Conservation (phyloP, 1,284 basidiomycete genomes). For the Serendipita sp. region DNA sequence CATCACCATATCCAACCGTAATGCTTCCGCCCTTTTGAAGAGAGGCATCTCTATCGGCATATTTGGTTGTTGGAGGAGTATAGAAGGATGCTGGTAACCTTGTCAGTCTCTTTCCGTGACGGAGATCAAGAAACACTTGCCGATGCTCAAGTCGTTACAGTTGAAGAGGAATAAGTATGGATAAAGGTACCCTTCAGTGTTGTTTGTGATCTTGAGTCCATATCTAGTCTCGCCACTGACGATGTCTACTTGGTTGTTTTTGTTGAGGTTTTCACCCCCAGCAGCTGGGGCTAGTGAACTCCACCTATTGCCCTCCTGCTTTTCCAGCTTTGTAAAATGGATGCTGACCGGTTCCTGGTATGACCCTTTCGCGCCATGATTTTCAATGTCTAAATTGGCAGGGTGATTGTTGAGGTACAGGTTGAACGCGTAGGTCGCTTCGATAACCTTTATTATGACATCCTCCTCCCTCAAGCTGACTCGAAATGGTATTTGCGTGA, state of each 20-base stretch:
- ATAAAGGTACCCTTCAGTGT: not conserved
- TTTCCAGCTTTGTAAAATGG: not conserved
- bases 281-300: not conserved
- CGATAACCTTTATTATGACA: not conserved
- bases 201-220: not conserved
- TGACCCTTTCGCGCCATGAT: too few relatives aligned
- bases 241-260: not conserved
- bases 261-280: not conserved
- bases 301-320: not conserved
- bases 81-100: not conserved
- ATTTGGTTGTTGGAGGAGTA: not conserved
- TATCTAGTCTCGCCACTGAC: not conserved
- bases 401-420: not conserved
- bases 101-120: not conserved
- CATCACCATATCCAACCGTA: conserved; percentile 22
- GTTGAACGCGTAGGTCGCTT: not conserved
- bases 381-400: not conserved
- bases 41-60: conserved; percentile 15
- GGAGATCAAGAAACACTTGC: not conserved
- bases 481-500: not conserved
- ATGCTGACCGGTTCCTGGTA: not conserved
- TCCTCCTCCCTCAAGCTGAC: not conserved
- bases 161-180: not conserved
- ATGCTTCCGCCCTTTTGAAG: conserved; percentile 19
- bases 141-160: not conserved